These are phyloP conservation scores for Zasmidium citrigriseum DNA, from an alignment of 2,329 filamentous ascomycete genomes.

Conservation along the genomic window DNA sequence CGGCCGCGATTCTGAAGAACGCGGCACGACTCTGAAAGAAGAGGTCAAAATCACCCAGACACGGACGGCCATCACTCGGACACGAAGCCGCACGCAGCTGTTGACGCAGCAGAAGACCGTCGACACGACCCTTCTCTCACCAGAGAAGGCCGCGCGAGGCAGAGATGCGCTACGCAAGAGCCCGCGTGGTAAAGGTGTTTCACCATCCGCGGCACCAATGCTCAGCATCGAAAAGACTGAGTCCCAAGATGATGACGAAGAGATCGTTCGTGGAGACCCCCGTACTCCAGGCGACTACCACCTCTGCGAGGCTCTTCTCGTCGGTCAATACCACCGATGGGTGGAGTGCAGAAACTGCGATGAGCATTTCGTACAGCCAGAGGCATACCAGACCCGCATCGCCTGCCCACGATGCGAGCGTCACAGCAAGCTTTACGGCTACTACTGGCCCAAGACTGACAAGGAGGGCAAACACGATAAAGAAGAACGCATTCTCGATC, in stretches of 20 bases:
- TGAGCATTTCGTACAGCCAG: constrained; percentile 79
- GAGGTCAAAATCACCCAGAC: constrained; percentile 12
- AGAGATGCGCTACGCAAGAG: constrained; percentile 16
- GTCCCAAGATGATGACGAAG: constrained; percentile 16
- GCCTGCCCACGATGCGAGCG: constrained; percentile 92
- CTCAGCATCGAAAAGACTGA: constrained; percentile 29
- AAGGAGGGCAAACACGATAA: constrained; percentile 72
- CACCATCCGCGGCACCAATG: constrained; percentile 20
- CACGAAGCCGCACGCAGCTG: constrained; percentile 4
- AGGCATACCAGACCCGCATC: constrained; percentile 82
- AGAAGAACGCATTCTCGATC: constrained; percentile 71
- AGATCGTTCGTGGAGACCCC: constrained; percentile 37
- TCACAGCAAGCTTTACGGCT: constrained; percentile 94
- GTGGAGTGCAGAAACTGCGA: constrained; percentile 85
- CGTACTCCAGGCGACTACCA: constrained; percentile 64
- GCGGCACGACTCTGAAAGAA: constrained; percentile 1
- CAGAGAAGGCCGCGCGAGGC: constrained; percentile 10
- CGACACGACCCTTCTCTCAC: constrained; percentile 8
- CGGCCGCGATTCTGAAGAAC: constrained; percentile 16
- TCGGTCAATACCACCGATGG: constrained; percentile 77
- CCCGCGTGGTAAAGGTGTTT: constrained; percentile 9
- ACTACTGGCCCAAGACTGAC: constrained; percentile 93
- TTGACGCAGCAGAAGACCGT: not conserved
- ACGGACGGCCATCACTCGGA: constrained; percentile 4
- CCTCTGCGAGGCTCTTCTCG: constrained; percentile 73